Evolutionary conservation across 1,284 basidiomycete genomes (phyloP), one percentile per base, ranked within the genome.

Genomic region (Irpex lacteus): DNA sequence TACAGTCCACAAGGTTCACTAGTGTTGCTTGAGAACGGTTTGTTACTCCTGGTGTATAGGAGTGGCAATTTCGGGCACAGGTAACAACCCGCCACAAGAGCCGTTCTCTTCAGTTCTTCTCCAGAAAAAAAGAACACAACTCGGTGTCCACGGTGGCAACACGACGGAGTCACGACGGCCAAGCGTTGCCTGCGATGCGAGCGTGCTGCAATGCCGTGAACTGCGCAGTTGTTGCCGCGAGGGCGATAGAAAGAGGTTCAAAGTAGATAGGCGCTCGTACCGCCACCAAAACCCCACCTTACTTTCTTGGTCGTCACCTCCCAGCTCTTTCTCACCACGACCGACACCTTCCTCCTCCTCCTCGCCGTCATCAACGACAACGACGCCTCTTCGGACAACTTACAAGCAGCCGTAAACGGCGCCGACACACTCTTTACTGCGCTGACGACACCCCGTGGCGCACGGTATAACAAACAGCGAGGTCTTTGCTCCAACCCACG

Each of bases 251-350:
- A 44, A 19, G 50, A 26, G 8, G 50, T 9, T 53, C 13, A 18
- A 53, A 53, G 50, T 19, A 53, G 50, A 38, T 57, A 57, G 18
- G 55, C 55, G 55, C 55, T 8, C 55, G 55, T 57, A 57, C 55
- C 55, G 55, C 55, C 55, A 57, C 55, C 34, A 57, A 57, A 57
- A n/a, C 36, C 36, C 32, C 19, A 15, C 55, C 34, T 36, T 18
- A 4, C n/a, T n/a, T 38, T 36, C 55, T n/a, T 18, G 32, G 55
- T 19, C 55, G 55, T 13, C 26, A 15, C 13, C 9, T n/a, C 26
- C 26, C 55, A 15, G 55, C 55, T n/a, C 15, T 55, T 55, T 21
- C 9, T 36, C n/a, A 34, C 55, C 36, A 15, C 55, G 32, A 34
- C 26, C 55, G n/a, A 34, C 55, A n/a, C 26, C 34, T 34, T 13